Conservation (phyloP, 1,284 basidiomycete genomes). For the Pseudozyma sp. region DNA sequence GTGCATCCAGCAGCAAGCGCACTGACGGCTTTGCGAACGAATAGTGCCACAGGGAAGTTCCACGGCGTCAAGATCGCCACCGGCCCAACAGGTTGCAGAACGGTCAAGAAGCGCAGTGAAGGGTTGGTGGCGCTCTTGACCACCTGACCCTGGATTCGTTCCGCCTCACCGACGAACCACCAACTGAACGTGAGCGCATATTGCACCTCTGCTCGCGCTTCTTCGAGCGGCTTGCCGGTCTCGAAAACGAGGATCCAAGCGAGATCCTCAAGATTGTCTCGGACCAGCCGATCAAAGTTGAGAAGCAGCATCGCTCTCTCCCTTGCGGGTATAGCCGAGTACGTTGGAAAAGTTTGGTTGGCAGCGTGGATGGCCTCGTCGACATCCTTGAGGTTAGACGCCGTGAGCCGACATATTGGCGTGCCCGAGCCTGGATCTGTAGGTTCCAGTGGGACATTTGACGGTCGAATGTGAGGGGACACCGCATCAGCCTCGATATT, state of each 20-base stretch:
- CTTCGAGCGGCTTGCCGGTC: conserved; percentile 65
- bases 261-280: conserved; percentile 62
- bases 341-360: conserved; percentile 50
- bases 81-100: conserved; percentile 86
- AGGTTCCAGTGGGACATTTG: neutral
- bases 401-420: conserved; percentile 33
- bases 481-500: neutral
- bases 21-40: conserved; percentile 87
- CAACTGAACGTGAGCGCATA: conserved; percentile 66
- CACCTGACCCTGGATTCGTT: conserved; percentile 75
- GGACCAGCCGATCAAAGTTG: conserved; percentile 56
- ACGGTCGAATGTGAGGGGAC: conserved; percentile 1
- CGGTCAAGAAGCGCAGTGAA: conserved; percentile 82
- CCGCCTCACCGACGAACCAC: conserved; percentile 62
- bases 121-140: conserved; percentile 80
- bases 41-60: conserved; percentile 70
- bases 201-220: conserved; percentile 62
- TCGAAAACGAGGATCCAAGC: conserved; percentile 66
- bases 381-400: conserved; percentile 55
- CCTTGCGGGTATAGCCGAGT: conserved; percentile 58
- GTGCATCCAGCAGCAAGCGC: conserved; percentile 94
- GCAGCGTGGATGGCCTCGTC: conserved; percentile 65
- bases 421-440: conserved; percentile 39
- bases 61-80: conserved; percentile 69
- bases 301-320: conserved; percentile 58